Base-by-base conservation (phyloP, 345 rosid species). In the Kandelia obovata region DNA sequence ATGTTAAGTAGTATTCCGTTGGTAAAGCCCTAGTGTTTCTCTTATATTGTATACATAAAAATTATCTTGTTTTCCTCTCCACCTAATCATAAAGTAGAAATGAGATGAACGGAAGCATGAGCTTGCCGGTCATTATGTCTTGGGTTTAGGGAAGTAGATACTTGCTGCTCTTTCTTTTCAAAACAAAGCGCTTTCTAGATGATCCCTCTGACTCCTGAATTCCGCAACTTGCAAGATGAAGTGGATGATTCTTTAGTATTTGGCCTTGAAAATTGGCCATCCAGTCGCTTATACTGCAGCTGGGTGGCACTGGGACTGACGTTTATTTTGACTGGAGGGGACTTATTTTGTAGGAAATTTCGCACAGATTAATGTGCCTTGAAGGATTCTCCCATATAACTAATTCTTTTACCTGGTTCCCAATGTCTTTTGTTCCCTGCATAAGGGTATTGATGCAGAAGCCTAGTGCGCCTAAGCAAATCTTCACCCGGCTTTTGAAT, bases 381-480 rank as follows among this genome's bases (percentile, higher is more conserved):
- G 72, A 59, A 20, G 88, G 87, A 67, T 81, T 75, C 72, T 81
- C 83, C 75, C 83, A 75, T 79, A 77, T 78, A 60, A 86, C 58
- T 67, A 86, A 71, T 78, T 84, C 83, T 8, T 65, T 70, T 20
- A 85, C 39, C 57, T 79, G 75, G 73, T 87, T 77, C 82, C 85
- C 83, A 13, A 83, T 81, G 70, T 77, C 71, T 53, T 6, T 53
- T 58, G 84, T 79, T 81, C 87, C 96, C 64, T 61, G 79, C 71
- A 81, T 74, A 69, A 89, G 69, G 75, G 65, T 73, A 61, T 72
- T 76, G 32, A 85, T 81, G 88, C 92, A 80, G 77, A 88, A 92
- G 11, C 80, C 86, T 34, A 88, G 63, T 67, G 87, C 75, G 34
- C 82, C 74, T 43, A 83, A 58, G 67, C 81, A 68, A 57, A 86